Evolutionary conservation across 192 early-diverging fungal genomes (phyloP).

Genomic region (Martensiomyces pterosporus): DNA sequence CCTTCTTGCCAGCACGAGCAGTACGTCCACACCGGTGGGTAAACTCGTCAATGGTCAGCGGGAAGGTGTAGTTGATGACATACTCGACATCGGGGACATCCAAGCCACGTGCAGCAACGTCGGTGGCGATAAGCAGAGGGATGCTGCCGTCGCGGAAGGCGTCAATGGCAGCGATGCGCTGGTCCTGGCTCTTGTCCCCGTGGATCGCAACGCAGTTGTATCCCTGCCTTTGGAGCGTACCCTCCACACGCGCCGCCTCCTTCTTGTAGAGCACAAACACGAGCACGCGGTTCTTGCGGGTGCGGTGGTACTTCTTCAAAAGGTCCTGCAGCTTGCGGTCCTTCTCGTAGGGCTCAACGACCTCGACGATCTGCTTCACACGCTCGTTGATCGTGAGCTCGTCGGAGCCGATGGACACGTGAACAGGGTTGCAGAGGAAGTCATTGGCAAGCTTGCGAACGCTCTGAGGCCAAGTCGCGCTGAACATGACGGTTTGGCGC

Average conservation of each 20-base stretch:
- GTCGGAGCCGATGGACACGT: conserved; percentile 81
- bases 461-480: conserved; percentile 90
- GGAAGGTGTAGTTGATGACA: conserved; percentile 96
- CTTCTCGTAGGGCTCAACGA: conserved; percentile 74
- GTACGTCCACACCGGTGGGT: conserved; percentile 94
- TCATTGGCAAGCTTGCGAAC: conserved; percentile 82
- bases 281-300: conserved; percentile 80
- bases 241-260: conserved; percentile 82
- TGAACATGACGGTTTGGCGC: conserved; percentile 94
- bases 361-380: conserved; percentile 88
- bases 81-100: conserved; percentile 89
- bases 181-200: conserved; percentile 84
- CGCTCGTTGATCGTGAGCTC: conserved; percentile 83
- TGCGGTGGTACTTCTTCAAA: conserved; percentile 79
- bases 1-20: conserved; percentile 87
- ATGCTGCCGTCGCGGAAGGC: conserved; percentile 76
- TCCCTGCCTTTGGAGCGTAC: conserved; percentile 64
- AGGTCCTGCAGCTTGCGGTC: conserved; percentile 70
- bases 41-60: conserved; percentile 94
- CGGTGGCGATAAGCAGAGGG: conserved; percentile 90
- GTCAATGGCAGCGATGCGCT: conserved; percentile 74
- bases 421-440: conserved; percentile 75
- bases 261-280: conserved; percentile 97
- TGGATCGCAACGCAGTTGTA: conserved; percentile 85
- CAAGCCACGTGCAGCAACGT: conserved; percentile 87